Percentiles rank a stretch among this genome's conserved stretches.
phyloP scores from a whole-genome alignment of 371 early-diverging fungal species.

The Mucor mucedo region DNA sequence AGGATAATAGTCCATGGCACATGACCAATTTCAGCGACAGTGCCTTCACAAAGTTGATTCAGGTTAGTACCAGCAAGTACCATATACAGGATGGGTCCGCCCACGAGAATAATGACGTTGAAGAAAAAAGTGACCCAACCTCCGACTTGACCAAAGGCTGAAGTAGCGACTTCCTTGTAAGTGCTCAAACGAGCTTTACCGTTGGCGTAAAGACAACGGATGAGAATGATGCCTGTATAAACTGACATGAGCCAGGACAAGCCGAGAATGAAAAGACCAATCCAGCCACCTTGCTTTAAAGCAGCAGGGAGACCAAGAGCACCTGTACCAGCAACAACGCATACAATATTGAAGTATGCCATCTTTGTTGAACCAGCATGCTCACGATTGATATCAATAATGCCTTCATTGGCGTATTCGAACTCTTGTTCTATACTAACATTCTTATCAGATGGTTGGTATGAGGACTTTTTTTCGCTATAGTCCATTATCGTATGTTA shows the following conservation, averaged over 20 bases:
- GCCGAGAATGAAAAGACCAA: constrained; percentile 73
- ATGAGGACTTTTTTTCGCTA: constrained; percentile 3
- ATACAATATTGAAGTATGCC: constrained; percentile 48
- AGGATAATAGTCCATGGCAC: constrained; percentile 71
- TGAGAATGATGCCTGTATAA: constrained; percentile 47
- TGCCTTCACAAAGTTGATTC: constrained; percentile 43
- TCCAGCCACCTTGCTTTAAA: constrained; percentile 84
- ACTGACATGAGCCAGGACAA: constrained; percentile 76
- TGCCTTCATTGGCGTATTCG: constrained; percentile 20
- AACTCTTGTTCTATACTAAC: constrained; percentile 12
- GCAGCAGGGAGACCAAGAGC: constrained; percentile 84
- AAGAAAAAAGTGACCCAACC: constrained; percentile 56
- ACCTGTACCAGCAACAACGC: constrained; percentile 35
- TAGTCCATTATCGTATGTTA: neutral
- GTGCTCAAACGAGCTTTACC: constrained; percentile 37
- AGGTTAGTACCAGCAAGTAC: constrained; percentile 60
- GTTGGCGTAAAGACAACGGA: constrained; percentile 31
- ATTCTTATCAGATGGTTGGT: constrained; percentile 13
- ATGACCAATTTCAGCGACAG: constrained; percentile 41
- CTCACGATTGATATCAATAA: constrained; percentile 29
- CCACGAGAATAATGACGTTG: constrained; percentile 62
- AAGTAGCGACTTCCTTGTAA: constrained; percentile 44
- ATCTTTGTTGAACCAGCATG: constrained; percentile 27
- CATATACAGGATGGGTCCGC: constrained; percentile 60
- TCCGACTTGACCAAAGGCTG: constrained; percentile 44